Base-by-base conservation (phyloP, 2,329 filamentous ascomycete species). In the Gnomoniopsis sp. region DNA sequence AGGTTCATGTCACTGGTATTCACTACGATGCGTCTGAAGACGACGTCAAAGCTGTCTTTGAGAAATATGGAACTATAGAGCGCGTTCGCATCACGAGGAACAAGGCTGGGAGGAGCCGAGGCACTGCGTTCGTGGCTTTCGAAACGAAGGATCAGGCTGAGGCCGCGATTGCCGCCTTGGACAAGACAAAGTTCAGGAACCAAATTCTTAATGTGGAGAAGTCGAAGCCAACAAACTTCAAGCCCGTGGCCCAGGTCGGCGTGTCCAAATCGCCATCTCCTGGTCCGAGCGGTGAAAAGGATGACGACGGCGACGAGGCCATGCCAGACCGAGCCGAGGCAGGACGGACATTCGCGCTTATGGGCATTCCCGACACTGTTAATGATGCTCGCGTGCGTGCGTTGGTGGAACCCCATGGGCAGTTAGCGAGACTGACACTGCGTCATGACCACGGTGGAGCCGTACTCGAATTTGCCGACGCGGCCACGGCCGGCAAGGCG, bases 341-440 rank as follows among this genome's bases (percentile, higher is more conserved):
- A 64, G 68, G 23, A 11, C 56, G 58, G 54, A 95, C 90, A 1
- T 81, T 98, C 52, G 88, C 88, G 11, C 77, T 99, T 30, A 84
- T 97, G 74, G 89, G 93, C 62, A 78, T 99, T 1, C 91, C 95
- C 0, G 95, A 98, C 68, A 98, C 93, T 0, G 85, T 98, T 67
- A 97, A 96, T 64, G 91, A 96, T 67, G 86, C 89, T 1, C 90
- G 93, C 33, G 85, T 99, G 56, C 85, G 85, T 48, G 81, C 86
- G 0, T 77, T 96, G 2, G 86, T 89, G 10, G 88, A 91, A 65
- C 81, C 85, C 1, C 81, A 87, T 48, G 92, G 91, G 0, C 73
- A 80, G 1, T 79, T 97, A 23, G 79, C 87, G 63, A 93, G 93
- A 71, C 80, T 98, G 3, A 80, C 89, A 14, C 79, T 97, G 12